These are phyloP conservation scores for Corymbia calophylla DNA, from an alignment of 441 rosid species.

Conservation along the genomic window DNA sequence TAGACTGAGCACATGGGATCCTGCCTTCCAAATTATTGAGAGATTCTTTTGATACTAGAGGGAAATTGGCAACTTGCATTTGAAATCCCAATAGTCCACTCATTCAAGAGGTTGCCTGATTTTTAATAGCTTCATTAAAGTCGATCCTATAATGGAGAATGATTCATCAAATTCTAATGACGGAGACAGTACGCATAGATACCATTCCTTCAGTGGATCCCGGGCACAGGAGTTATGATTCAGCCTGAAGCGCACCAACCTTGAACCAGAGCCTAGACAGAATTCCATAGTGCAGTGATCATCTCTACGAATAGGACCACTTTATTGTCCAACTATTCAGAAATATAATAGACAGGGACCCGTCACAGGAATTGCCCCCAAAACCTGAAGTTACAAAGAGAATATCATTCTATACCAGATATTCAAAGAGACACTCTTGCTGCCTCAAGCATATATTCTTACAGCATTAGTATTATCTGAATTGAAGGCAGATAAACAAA, in stretches of 20 bases:
- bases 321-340: not conserved
- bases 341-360: not conserved
- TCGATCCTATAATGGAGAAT: not conserved
- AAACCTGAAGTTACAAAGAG: not conserved
- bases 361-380: not conserved
- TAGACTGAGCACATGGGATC: not conserved
- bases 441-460: not conserved
- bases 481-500: not conserved
- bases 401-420: not conserved
- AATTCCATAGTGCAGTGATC: not conserved
- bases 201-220: not conserved
- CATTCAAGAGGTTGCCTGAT: not conserved
- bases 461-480: not conserved
- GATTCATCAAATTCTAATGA: not conserved
- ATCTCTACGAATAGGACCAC: not conserved
- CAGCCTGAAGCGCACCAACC: not conserved
- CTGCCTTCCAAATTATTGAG: not conserved
- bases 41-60: not conserved
- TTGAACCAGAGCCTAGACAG: not conserved
- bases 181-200: not conserved
- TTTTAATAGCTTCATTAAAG: not conserved
- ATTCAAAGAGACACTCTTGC: not conserved
- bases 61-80: not conserved
- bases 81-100: not conserved
- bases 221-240: not conserved